Conservation (phyloP, 768 basidiomycete species). For the Mycena venus region DNA sequence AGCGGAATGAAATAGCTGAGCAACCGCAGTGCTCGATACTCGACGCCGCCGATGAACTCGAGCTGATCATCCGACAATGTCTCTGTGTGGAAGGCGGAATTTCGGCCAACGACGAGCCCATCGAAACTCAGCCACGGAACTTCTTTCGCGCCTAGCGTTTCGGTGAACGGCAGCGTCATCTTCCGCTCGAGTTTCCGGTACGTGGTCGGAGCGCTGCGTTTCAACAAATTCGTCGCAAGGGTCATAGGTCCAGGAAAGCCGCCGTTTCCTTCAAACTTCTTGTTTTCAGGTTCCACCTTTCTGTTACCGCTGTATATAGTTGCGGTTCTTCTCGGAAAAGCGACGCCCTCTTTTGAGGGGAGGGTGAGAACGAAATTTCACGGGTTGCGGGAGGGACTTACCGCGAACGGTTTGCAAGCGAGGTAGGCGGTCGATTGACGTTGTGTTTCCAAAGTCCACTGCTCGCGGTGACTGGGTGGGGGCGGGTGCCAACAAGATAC, state of each 20-base stretch:
- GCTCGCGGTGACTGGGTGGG: constrained; percentile 24
- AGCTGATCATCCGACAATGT: constrained; percentile 74
- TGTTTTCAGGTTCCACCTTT: constrained; percentile 28
- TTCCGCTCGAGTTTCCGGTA: constrained; percentile 60
- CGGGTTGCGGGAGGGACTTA: not conserved
- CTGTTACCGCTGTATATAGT: constrained; percentile 43
- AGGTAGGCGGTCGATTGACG: constrained; percentile 24
- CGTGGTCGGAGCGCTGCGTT: constrained; percentile 56
- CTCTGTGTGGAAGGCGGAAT: constrained; percentile 68
- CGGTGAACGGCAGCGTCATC: constrained; percentile 64
- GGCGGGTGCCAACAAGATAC: constrained; percentile 39
- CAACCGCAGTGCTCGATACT: constrained; percentile 74
- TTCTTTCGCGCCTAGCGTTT: constrained; percentile 52
- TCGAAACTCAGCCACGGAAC: constrained; percentile 56
- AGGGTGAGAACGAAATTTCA: not conserved
- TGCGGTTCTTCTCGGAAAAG: constrained; percentile 46
- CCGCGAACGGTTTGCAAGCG: constrained; percentile 31
- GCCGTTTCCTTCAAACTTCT: constrained; percentile 57
- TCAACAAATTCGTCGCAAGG: constrained; percentile 54
- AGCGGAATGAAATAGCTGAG: constrained; percentile 63
- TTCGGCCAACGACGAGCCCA: constrained; percentile 67
- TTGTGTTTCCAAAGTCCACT: constrained; percentile 23
- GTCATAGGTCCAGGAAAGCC: constrained; percentile 63
- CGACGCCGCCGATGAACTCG: constrained; percentile 82
- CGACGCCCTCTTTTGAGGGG: constrained; percentile 36